Percentiles rank a stretch among this genome's conserved stretches.
Evolutionary conservation across 305 asterid genomes (phyloP).

Genomic region (Fraxinus albicans): DNA sequence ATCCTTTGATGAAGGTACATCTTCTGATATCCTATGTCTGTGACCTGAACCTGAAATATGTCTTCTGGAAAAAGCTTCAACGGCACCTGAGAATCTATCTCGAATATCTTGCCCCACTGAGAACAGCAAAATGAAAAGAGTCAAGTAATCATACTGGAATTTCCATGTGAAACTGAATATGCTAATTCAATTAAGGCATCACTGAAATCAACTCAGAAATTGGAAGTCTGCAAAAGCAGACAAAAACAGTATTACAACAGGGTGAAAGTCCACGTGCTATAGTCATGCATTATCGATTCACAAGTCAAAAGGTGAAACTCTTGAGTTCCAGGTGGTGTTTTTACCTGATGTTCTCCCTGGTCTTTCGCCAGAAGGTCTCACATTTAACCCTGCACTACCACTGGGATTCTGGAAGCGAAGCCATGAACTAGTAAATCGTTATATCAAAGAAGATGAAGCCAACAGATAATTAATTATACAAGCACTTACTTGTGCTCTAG

Average conservation of each 20-base stretch:
- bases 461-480: constrained; percentile 7
- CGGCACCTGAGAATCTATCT: constrained; percentile 79
- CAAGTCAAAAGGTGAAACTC: not conserved
- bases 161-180: not conserved
- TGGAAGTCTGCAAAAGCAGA: not conserved
- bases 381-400: constrained; percentile 45
- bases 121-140: constrained; percentile 18
- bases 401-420: constrained; percentile 51
- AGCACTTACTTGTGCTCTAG: constrained; percentile 71
- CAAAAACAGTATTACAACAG: not conserved
- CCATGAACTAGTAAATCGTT: constrained; percentile 15
- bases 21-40: constrained; percentile 57
- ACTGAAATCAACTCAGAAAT: not conserved
- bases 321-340: not conserved
- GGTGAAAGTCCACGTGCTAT: not conserved
- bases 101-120: constrained; percentile 73
- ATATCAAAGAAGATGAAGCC: constrained; percentile 10
- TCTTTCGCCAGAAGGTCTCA: constrained; percentile 71
- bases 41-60: constrained; percentile 52
- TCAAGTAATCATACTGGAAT: constrained; percentile 7
- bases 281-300: constrained; percentile 3
- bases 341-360: constrained; percentile 78
- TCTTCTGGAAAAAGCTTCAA: constrained; percentile 79
- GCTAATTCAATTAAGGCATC: not conserved
- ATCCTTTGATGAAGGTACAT: constrained; percentile 71